Evolutionary conservation across 2,329 filamentous ascomycete genomes (phyloP).

Genomic region (Chrysosporium queenslandicum): DNA sequence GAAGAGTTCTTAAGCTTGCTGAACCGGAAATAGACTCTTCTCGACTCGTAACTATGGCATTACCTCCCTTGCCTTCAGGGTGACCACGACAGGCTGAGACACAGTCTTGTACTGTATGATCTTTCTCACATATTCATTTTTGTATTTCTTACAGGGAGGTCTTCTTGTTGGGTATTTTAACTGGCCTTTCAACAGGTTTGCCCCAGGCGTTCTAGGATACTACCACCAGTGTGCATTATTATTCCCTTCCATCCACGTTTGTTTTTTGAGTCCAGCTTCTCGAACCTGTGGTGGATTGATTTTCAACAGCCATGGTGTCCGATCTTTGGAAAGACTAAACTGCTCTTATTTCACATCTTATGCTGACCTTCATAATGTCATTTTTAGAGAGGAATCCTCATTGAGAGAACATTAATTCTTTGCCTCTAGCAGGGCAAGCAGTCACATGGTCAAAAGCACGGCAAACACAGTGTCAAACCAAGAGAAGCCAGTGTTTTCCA

Average conservation of each 20-base stretch:
- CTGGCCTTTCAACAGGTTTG: conserved; percentile 16
- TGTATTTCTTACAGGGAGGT: conserved; percentile 5
- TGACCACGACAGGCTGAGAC: background rate
- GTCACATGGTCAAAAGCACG: too few species aligned
- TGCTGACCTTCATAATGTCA: background rate
- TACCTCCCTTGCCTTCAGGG: too few species aligned
- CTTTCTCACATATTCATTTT: conserved; percentile 1
- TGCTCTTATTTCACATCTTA: background rate
- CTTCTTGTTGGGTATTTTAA: background rate
- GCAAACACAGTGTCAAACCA: too few species aligned
- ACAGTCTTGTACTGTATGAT: background rate
- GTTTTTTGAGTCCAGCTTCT: background rate
- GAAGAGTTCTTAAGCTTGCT: conserved; percentile 89
- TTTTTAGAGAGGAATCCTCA: background rate
- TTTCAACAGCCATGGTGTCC: background rate
- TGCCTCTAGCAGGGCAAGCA: too few species aligned
- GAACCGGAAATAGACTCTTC: conserved; percentile 40
- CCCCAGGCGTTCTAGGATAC: conserved; percentile 12
- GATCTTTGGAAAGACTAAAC: background rate
- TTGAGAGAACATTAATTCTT: background rate
- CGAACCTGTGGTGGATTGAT: background rate
- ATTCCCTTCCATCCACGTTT: background rate
- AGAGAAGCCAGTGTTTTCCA: background rate
- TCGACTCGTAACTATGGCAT: background rate
- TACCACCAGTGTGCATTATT: background rate